phyloP scores from a whole-genome alignment of 148 eudicot genomes.

The Drosera capensis region DNA sequence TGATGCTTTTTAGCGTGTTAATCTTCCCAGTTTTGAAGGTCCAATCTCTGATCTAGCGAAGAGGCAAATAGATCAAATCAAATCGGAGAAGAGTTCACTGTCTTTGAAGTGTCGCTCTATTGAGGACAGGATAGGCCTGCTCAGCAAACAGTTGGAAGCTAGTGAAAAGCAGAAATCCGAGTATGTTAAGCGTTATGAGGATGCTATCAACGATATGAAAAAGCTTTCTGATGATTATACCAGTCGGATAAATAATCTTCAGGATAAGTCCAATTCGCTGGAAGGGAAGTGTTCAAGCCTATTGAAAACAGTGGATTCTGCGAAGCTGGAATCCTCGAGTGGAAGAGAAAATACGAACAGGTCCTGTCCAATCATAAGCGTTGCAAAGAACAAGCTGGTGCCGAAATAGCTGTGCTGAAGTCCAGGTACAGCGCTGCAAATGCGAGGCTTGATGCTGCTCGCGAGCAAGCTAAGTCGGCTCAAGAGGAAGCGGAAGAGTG shows the following conservation, averaged over 20 bases:
- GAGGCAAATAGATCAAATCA: conserved; percentile 73
- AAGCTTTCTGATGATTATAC: conserved; percentile 77
- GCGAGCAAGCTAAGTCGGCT: conserved; percentile 74
- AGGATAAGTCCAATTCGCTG: conserved; percentile 66
- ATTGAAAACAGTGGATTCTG: conserved; percentile 45
- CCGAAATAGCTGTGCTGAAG: conserved; percentile 61
- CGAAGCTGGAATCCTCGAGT: conserved; percentile 59
- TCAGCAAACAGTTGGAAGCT: conserved; percentile 79
- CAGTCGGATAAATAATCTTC: conserved; percentile 61
- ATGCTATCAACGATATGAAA: conserved; percentile 70
- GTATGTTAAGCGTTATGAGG: conserved; percentile 82
- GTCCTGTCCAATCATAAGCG: conserved; percentile 50
- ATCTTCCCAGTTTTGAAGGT: conserved; percentile 74
- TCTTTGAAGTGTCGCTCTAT: conserved; percentile 65
- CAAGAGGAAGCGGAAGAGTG: conserved; percentile 93
- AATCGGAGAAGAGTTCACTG: conserved; percentile 72
- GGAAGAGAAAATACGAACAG: conserved; percentile 76
- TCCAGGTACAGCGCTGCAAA: conserved; percentile 76
- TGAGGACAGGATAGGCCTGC: conserved; percentile 67
- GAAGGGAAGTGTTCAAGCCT: conserved; percentile 77
- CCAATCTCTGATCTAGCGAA: conserved; percentile 67
- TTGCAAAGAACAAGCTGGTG: conserved; percentile 55
- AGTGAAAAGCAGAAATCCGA: conserved; percentile 81
- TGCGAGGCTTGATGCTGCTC: conserved; percentile 88
- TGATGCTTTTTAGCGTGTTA: conserved; percentile 1